These are phyloP conservation scores for Phaeoacremonium minimum DNA, from an alignment of 2,329 filamentous ascomycete species.

Conservation along the genomic window DNA sequence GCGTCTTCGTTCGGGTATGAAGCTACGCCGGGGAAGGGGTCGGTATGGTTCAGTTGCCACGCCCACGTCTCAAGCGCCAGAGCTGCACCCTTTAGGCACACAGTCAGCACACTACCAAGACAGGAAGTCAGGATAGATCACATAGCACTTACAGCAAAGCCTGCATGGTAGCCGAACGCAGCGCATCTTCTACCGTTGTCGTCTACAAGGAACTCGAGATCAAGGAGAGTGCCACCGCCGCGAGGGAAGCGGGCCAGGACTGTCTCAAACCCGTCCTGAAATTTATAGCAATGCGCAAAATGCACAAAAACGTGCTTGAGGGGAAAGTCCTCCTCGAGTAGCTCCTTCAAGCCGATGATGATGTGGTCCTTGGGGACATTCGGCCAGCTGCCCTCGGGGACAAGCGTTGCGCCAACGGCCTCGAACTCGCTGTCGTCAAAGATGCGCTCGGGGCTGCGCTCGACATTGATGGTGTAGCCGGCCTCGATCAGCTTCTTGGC, in stretches of 20 bases:
- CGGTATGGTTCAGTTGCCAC: slow-evolving; percentile 71
- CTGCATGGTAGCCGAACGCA: slow-evolving; percentile 70
- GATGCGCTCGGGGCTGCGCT: slow-evolving; percentile 64
- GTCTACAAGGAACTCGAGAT: slow-evolving; percentile 83
- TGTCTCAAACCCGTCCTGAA: slow-evolving; percentile 72
- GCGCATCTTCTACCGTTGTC: slow-evolving; percentile 66
- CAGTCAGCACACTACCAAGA: slow-evolving; percentile 11
- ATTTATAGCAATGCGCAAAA: slow-evolving; percentile 73
- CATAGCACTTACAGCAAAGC: slow-evolving; percentile 56
- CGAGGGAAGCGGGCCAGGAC: slow-evolving; percentile 76
- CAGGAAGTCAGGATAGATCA: too few species aligned
- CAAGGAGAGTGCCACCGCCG: slow-evolving; percentile 73
- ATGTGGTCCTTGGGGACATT: slow-evolving; percentile 64
- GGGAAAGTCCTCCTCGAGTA: slow-evolving; percentile 67
- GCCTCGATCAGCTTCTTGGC: slow-evolving; percentile 59
- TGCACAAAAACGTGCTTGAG: slow-evolving; percentile 70
- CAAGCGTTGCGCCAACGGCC: slow-evolving; percentile 59
- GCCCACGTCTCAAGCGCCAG: slow-evolving; percentile 78
- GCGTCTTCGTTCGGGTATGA: slow-evolving; percentile 71
- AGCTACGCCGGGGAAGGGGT: slow-evolving; percentile 61
- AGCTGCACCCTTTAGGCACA: slow-evolving; percentile 64
- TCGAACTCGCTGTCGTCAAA: slow-evolving; percentile 59
- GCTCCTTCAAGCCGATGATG: slow-evolving; percentile 74
- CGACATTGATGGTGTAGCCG: slow-evolving; percentile 65
- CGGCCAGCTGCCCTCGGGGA: slow-evolving; percentile 63